Base-by-base conservation (phyloP, 306 rosid species). In the Corylus heterophylla region DNA sequence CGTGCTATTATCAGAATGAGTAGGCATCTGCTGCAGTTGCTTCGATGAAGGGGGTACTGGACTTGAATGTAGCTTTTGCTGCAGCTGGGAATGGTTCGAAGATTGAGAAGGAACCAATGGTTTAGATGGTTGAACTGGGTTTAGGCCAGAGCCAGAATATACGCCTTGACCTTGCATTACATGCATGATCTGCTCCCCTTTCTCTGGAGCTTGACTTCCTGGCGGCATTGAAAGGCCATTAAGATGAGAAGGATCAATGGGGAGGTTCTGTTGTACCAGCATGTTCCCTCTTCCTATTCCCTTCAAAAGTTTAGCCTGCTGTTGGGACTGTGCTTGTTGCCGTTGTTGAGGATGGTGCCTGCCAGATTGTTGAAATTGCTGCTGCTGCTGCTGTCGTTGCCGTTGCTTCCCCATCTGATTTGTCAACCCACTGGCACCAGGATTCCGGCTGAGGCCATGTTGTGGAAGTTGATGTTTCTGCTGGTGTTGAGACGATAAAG, bases 311-410 rank as follows among this genome's bases (percentile, higher is more conserved):
- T 96, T 93, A 66, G 90, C 88, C 69, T 85, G 99, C 82, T 90
- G 98, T 58, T 89, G 99, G 83, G 98, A 77, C 80, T 90, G 94
- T 39, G 71, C 79, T 78, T 82, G 91, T 80, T 86, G 97, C 74
- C 91, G 87, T 82, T 90, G 97, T 81, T 85, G 93, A 78, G 96
- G 98, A 82, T 96, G 99, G 83, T 91, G 97, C 87, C 99, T 89
- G 67, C 89, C 87, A 75, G 98, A 74, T 78, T 90, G 98, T 59
- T 87, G 97, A 86, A 86, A 89, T 71, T 89, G 98, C 78, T 84
- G 90, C 73, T 88, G 94, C 75, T 13, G 54, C 16, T 84, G 84
- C 75, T 79, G 97, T 7, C 95, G 86, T 68, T 87, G 99, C 63
- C 90, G 85, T 75, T 89, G 99, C 84, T 93, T 96, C 42, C 79